These are phyloP conservation scores for Aspergillus affinis DNA, from an alignment of 495 filamentous ascomycete genomes.

Conservation along the genomic window DNA sequence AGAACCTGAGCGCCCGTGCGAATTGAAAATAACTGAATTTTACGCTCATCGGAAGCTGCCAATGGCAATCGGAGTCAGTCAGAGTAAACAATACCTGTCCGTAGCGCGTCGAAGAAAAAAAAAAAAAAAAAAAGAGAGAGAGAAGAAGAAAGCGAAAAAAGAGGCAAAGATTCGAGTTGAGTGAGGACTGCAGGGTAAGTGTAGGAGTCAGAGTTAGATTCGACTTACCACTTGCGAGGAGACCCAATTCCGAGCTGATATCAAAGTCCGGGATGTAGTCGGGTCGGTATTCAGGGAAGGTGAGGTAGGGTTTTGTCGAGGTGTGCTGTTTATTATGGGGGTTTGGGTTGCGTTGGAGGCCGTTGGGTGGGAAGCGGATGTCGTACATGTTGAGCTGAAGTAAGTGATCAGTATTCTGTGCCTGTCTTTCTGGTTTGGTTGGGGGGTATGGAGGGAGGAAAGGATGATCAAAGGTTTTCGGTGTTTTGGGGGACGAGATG, in stretches of 20 bases:
- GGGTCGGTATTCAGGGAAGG: constrained; percentile 32
- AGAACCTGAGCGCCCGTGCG: constrained; percentile 34
- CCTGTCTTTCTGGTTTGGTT: not conserved
- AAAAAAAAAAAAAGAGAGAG: too few species aligned
- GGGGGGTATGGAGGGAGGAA: too few species aligned
- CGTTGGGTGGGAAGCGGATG: constrained; percentile 38
- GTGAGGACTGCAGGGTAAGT: too few species aligned
- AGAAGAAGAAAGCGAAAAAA: not conserved
- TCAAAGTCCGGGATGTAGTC: constrained; percentile 35
- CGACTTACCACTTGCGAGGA: constrained; percentile 40
- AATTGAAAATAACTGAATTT: constrained; percentile 42
- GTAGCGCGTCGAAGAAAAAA: not conserved
- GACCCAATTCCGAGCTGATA: constrained; percentile 36
- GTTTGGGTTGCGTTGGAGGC: constrained; percentile 30
- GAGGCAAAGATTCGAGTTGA: too few species aligned
- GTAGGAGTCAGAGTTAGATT: not conserved
- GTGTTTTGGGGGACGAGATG: not conserved
- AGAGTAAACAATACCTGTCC: not conserved
- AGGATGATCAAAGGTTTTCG: not conserved
- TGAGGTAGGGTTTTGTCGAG: constrained; percentile 38
- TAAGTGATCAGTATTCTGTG: too few species aligned
- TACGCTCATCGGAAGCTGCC: constrained; percentile 33
- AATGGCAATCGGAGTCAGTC: not conserved
- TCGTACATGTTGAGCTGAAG: constrained; percentile 47
- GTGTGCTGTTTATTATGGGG: constrained; percentile 25